Evolutionary conservation across 768 basidiomycete species (phyloP), one percentile per base, ranked within the genome.

Genomic region (Mycena vitilis): DNA sequence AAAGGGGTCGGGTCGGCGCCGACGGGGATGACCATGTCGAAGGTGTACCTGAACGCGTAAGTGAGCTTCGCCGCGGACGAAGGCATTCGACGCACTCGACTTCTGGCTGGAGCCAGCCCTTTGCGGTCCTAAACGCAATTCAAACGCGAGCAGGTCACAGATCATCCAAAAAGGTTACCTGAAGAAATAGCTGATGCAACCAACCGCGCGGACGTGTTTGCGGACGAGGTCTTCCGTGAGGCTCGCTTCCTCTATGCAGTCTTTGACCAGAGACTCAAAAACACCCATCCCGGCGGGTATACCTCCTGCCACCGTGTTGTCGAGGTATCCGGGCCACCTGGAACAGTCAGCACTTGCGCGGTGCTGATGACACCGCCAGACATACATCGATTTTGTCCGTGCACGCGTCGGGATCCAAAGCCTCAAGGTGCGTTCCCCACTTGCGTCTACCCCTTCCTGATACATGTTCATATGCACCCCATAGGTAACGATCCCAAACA

Each of bases 201-300:
- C 95, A 12, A 84, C 87, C 9, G 87, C 73, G 68, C 85, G 87
- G 15, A 90, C 83, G 68, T 91, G 80, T 23, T 83, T 80, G 55
- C 85, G 81, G 13, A 94, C 88, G 52, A 95, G 76, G n/a, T 82
- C 78, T 59, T 90, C 90, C 4, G 84, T 82, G 25, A 98, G 83
- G 72, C 91, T 95, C 2, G 96, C 97, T 78, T 99, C 97, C 75
- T 99, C 97, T 84, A 89, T 91, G 62, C 94, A 92, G 78, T 98
- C 97, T 76, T 97, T 98, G 44, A 96, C 85, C 51, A 98, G 81
- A 2, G 89, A 86, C 55, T 95, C 91, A 55, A 93, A 87, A 5
- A 87, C 79, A 0, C 85, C 75, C 81, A 91, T 89, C 1, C 95
- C 94, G 22, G 91, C 88, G 0, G 95, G 89, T 38, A 97, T 96